Percentiles rank a stretch among this genome's conserved stretches.
Conservation (phyloP, 441 rosid species). For the Arabidopsis hybrid region DNA sequence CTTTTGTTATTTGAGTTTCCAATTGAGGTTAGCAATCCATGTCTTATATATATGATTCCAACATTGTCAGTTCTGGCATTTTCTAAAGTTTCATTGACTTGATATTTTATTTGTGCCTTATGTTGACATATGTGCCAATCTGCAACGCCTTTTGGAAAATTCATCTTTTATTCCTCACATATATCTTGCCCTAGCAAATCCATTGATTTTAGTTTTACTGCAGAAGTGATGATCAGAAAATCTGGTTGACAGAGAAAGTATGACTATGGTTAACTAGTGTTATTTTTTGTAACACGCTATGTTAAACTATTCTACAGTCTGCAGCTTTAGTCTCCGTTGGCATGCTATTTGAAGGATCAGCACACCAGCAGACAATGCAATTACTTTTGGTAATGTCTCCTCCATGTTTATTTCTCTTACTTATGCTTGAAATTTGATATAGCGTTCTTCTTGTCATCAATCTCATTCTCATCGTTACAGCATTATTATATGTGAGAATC, state of each 20-base stretch:
- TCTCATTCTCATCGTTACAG: constrained; percentile 9
- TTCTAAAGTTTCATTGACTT: not conserved
- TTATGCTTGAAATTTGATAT: constrained; percentile 24
- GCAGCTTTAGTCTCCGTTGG: constrained; percentile 95
- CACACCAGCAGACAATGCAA: constrained; percentile 91
- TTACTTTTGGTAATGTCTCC: constrained; percentile 71
- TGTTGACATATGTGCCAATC: not conserved
- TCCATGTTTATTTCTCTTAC: constrained; percentile 10
- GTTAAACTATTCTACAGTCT: constrained; percentile 64
- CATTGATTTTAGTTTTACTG: not conserved
- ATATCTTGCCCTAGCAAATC: constrained; percentile 17
- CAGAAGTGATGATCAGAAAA: constrained; percentile 12
- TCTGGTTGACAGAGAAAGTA: constrained; percentile 13
- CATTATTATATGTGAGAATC: constrained; percentile 13
- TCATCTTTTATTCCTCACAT: not conserved
- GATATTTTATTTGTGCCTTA: not conserved
- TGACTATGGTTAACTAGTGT: constrained; percentile 17
- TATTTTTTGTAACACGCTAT: constrained; percentile 28
- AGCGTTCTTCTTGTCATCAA: constrained; percentile 31
- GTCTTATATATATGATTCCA: not conserved
- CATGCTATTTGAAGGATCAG: constrained; percentile 96
- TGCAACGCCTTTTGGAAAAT: not conserved
- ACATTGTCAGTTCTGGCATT: not conserved
- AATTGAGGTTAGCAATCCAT: not conserved
- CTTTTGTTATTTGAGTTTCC: not conserved